Evolutionary conservation across 1,284 basidiomycete genomes (phyloP), one percentile per base, ranked within the genome.

Genomic region (Pascua guehoae): DNA sequence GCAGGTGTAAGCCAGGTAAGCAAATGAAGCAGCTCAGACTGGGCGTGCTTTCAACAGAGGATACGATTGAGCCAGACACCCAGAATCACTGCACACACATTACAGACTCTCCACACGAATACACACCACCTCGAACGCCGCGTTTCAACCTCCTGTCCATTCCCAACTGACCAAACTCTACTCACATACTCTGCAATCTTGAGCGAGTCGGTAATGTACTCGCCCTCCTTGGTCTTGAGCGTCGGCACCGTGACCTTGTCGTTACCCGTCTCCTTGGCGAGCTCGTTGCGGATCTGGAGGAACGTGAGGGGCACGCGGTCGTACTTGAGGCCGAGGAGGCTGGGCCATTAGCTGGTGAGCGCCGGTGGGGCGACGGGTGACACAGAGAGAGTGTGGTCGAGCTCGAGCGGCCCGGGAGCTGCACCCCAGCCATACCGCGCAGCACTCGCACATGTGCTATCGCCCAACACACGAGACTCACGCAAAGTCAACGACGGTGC

Each of bases 241-340:
- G 68, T 70, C 2, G 70, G 70, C 16, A 70, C 68, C 2, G 68
- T 66, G n/a, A 70, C 64, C n/a, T 68, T 60, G 8, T 61, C 47
- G 59, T 70, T 69, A 42, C 65, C 65, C 9, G 64, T 65, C 41
- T 57, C 58, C 24, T 62, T 52, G 24, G 61, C 63, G 17, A 72
- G 57, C 17, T 63, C 61, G 10, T 57, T 53, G 32, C 66, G 60
- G 57, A 72, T 70, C 47, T 62, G 53, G 37, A 49, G 47, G 55
- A 67, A 72, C 0, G 64, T 65, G n/a, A 59, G 62, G 41, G 49
- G 49, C 2, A 17, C 41, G 14, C 50, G 51, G 15, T 51, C 53
- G 40, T 61, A 63, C 10, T 57, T 53, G 12, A 68, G 40, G 36
- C 63, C 64, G 47, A 71, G 62, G 49, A 56, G 58, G 14, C 69